Evolutionary conservation across 1,284 basidiomycete genomes (phyloP), one percentile per base, ranked within the genome.

Genomic region (Psilocybe mexicana): DNA sequence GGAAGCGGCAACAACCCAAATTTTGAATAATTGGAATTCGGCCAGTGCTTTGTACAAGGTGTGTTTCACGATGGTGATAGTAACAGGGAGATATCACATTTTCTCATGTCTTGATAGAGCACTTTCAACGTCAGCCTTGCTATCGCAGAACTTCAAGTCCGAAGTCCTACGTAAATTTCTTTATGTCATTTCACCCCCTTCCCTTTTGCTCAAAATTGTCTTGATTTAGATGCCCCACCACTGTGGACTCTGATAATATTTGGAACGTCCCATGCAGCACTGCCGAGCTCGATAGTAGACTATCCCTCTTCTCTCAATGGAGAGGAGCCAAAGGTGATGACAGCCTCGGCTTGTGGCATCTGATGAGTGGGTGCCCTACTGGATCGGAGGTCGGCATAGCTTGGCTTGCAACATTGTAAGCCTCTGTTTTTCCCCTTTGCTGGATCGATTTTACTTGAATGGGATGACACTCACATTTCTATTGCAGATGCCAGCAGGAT

Each of bases 51-150:
- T 95, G 35, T 96, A 94, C 76, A 90, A 88, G 75, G 83, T 83
- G 54, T 43, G 70, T 64, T 52, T 52, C 18, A 18, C 18, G 18
- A 23, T 8, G 30, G 49, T 26, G n/a, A 12, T n/a, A 12, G 14
- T 8, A 33, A 33, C 50, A 12, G 14, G 12, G 5, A 18, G 43
- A 38, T 49, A 30, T 28, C 59, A 42, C 26, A 33, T 38, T 42
- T 51, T 47, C n/a, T 30, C 11, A 33, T 47, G n/a, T 49, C 38
- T 54, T 52, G 2, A 24, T 43, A 77, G 79, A 73, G 76, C 5
- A 92, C 90, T 0, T 95, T 96, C 78, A 94, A 94, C 66, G 80
- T 96, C 65, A 90, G 88, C 59, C 79, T 97, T 33, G 93, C 92
- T 4, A 92, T 96, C 46, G 79, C 92, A 54, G 88, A 93, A 68